Conservation (phyloP, 2,329 filamentous ascomycete species). For the Monilinia fructigena region DNA sequence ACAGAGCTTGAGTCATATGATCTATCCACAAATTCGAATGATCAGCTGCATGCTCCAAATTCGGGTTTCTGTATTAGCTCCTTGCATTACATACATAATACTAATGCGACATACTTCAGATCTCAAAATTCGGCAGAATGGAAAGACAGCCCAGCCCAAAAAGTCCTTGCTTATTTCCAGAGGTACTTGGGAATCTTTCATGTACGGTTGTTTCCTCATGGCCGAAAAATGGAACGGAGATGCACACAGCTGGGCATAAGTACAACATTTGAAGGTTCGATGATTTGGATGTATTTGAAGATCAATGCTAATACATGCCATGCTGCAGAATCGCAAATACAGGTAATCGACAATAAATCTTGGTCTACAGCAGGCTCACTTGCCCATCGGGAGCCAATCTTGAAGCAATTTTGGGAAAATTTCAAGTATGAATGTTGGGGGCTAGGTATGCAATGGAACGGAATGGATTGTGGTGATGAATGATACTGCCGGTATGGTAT, state of each 20-base stretch:
- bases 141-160: not conserved
- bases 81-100: not conserved
- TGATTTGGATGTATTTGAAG: not conserved
- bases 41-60: not conserved
- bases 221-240: not conserved
- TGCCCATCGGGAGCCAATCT: not conserved
- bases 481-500: not conserved
- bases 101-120: not conserved
- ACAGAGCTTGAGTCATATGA: not conserved
- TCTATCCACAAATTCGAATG: not conserved
- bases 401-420: not conserved
- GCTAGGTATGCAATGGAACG: not conserved
- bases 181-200: not conserved
- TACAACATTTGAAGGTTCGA: not conserved
- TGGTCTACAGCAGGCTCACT: not conserved
- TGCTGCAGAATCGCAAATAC: not conserved
- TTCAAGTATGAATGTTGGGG: conserved; percentile 11
- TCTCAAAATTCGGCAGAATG: not conserved
- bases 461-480: not conserved
- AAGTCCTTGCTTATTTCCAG: not conserved
- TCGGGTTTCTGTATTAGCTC: not conserved
- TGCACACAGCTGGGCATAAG: not conserved
- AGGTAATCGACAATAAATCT: not conserved
- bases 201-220: not conserved
- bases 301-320: not conserved